phyloP scores from a whole-genome alignment of 768 basidiomycete species.

The Boletus sensibilis region DNA sequence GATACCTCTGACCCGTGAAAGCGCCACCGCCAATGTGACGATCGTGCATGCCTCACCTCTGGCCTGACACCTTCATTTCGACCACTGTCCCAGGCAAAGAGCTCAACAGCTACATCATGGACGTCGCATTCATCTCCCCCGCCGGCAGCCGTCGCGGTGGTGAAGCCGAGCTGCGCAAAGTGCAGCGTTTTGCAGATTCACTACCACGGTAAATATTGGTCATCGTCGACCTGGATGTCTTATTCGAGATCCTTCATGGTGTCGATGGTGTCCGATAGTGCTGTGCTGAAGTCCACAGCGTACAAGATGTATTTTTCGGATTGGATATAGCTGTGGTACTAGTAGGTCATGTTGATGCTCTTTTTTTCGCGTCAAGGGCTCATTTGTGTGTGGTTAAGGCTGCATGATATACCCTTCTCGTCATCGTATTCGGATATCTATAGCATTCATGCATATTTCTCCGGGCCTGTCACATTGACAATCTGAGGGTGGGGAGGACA shows the following conservation, averaged over 20 bases:
- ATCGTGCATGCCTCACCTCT: constrained; percentile 71
- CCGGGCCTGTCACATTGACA: constrained; percentile 65
- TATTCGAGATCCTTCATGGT: constrained; percentile 90
- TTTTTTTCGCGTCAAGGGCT: neutral
- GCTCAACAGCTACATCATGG: constrained; percentile 82
- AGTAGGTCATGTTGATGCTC: constrained; percentile 21
- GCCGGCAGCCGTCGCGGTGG: constrained; percentile 81
- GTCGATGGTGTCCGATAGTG: constrained; percentile 83
- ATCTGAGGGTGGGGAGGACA: constrained; percentile 41
- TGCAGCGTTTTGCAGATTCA: constrained; percentile 69
- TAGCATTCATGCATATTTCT: constrained; percentile 91
- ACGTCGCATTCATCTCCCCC: constrained; percentile 79
- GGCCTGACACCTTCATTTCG: constrained; percentile 55
- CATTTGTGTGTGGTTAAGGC: constrained; percentile 45
- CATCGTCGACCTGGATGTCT: constrained; percentile 91
- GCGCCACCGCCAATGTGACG: constrained; percentile 47
- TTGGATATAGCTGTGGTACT: constrained; percentile 90
- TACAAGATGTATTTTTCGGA: constrained; percentile 90
- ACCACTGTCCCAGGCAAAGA: constrained; percentile 54
- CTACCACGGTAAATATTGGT: constrained; percentile 85
- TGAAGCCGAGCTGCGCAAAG: constrained; percentile 55
- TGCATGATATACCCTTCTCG: constrained; percentile 93
- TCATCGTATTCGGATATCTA: constrained; percentile 87
- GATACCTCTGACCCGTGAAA: constrained; percentile 74
- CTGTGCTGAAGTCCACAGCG: constrained; percentile 85